phyloP scores from a whole-genome alignment of 495 filamentous ascomycete species.

The Trichoderma erinaceum region DNA sequence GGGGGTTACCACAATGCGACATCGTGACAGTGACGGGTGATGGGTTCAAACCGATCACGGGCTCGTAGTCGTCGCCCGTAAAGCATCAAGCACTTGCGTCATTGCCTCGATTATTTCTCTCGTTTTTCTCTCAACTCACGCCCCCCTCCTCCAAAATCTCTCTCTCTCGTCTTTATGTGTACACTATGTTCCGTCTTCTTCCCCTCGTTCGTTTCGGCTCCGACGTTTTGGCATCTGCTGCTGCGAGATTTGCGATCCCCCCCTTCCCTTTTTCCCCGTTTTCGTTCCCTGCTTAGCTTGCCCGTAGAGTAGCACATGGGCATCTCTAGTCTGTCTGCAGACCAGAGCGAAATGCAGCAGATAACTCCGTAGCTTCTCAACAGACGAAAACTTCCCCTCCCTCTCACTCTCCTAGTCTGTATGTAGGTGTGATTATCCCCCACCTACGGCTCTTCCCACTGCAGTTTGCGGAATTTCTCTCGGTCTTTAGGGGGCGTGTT shows the following conservation, averaged over 20 bases:
- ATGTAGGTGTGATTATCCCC: too few species aligned
- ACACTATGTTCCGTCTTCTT: neutral
- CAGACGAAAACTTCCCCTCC: neutral
- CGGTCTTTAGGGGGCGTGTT: neutral
- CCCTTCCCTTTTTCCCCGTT: too few species aligned
- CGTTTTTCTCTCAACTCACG: neutral
- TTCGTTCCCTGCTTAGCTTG: neutral
- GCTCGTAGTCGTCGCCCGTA: neutral
- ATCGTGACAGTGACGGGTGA: constrained; percentile 11
- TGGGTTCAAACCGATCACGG: neutral
- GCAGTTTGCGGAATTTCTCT: neutral
- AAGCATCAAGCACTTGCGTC: neutral
- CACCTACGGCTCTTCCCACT: neutral
- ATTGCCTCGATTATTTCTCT: constrained; percentile 6
- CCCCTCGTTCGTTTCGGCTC: neutral
- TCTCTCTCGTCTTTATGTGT: neutral
- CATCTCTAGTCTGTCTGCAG: neutral
- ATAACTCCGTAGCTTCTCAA: too few species aligned
- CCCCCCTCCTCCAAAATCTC: neutral
- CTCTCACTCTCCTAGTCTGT: neutral
- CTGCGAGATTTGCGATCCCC: neutral
- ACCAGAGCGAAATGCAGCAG: neutral
- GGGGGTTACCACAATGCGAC: constrained; percentile 3
- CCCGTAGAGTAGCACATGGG: neutral
- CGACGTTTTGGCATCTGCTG: neutral